Evolutionary conservation across 2,329 filamentous ascomycete species (phyloP).

Genomic region (Myriosclerotinia duriaeana): DNA sequence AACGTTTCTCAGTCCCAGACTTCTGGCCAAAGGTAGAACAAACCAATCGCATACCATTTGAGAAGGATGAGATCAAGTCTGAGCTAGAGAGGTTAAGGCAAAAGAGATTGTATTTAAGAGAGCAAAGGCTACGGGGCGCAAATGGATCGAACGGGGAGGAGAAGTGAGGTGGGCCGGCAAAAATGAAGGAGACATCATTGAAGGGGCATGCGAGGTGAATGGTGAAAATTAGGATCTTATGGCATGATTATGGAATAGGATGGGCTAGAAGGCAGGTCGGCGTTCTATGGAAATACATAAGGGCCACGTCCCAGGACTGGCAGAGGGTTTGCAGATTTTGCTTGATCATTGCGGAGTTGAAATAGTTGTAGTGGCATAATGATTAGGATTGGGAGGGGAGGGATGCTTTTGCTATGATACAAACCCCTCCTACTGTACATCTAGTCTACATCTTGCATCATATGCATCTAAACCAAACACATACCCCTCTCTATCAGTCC

Average conservation of each 20-base stretch:
- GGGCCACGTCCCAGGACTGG: not conserved
- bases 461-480: conserved; percentile 29
- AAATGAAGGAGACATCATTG: not conserved
- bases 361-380: not conserved
- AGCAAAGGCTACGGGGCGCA: conserved; percentile 39
- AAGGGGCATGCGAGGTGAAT: not conserved
- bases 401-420: not conserved
- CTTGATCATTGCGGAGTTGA: not conserved
- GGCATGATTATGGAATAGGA: conserved; percentile 1
- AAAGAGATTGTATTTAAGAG: conserved; percentile 40
- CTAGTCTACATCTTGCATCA: conserved; percentile 21
- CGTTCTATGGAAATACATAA: not conserved
- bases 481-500: conserved; percentile 42
- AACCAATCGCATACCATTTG: conserved; percentile 72
- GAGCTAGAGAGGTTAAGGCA: conserved; percentile 51
- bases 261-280: conserved; percentile 4
- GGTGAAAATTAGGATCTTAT: no score
- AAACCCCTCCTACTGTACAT: conserved; percentile 1
- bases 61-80: conserved; percentile 76
- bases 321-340: not conserved
- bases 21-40: conserved; percentile 90
- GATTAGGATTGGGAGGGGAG: not conserved
- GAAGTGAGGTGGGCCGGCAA: conserved; percentile 18
- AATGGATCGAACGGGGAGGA: conserved; percentile 14
- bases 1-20: conserved; percentile 80